phyloP scores from a whole-genome alignment of 2,329 filamentous ascomycete genomes.

The Rutstroemia sp. region DNA sequence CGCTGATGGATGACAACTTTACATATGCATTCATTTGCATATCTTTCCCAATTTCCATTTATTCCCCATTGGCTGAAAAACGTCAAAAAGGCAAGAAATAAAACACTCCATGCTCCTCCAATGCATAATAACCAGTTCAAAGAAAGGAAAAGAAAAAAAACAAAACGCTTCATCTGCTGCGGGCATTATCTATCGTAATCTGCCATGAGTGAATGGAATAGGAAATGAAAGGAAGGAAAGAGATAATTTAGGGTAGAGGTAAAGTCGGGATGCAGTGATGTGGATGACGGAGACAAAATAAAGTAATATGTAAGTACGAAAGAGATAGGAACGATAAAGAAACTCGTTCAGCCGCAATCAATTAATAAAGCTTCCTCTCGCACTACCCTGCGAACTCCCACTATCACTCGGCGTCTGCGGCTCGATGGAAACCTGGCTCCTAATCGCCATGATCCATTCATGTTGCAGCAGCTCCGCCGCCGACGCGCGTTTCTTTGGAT shows the following conservation, averaged over 20 bases:
- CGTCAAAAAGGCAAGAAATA: background rate
- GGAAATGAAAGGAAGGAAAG: background rate
- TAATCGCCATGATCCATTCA: conserved; percentile 73
- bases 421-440: conserved; percentile 54
- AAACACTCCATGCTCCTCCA: background rate
- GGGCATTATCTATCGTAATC: background rate
- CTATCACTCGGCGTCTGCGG: conserved; percentile 54
- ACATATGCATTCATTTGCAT: background rate
- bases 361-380: conserved; percentile 18
- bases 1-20: background rate
- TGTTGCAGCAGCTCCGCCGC: conserved; percentile 89
- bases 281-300: background rate
- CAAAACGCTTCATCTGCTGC: background rate
- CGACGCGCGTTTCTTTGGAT: conserved; percentile 70
- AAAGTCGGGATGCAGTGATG: background rate
- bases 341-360: background rate
- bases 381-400: conserved; percentile 20
- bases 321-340: background rate
- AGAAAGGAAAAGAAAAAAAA: background rate
- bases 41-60: background rate
- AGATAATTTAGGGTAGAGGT: background rate
- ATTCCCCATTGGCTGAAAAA: background rate
- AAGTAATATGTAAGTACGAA: background rate
- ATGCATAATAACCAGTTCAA: too few relatives aligned
- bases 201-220: background rate